phyloP scores from a whole-genome alignment of 2,329 filamentous ascomycete genomes.

The Neopestalotiopsis sp. region DNA sequence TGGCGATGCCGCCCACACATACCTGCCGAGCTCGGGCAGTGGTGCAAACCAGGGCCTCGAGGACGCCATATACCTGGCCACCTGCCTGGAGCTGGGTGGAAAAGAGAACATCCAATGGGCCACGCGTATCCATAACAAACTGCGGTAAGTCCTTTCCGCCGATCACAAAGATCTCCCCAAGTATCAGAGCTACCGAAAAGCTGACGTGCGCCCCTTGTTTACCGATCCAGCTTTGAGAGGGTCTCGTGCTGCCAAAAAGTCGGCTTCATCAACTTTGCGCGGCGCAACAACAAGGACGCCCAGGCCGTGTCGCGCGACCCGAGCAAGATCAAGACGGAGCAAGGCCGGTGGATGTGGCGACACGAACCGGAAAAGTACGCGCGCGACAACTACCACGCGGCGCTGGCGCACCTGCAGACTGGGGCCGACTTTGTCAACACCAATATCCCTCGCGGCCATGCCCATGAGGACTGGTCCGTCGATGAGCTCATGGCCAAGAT shows the following conservation, averaged over 20 bases:
- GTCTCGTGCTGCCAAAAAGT: slow-evolving; percentile 15
- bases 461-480: slow-evolving; percentile 6
- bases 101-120: neutral
- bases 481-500: slow-evolving; percentile 9
- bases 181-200: neutral
- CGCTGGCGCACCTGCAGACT: slow-evolving; percentile 1
- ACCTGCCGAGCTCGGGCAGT: slow-evolving; percentile 11
- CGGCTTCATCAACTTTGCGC: slow-evolving; percentile 12
- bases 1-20: slow-evolving; percentile 13
- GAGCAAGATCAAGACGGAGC: slow-evolving; percentile 10
- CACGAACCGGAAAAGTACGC: slow-evolving; percentile 13
- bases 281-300: neutral
- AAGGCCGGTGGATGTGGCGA: slow-evolving; percentile 11
- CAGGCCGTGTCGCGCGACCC: neutral
- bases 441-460: slow-evolving; percentile 2
- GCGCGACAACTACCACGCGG: neutral
- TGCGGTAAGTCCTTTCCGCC: slow-evolving; percentile 5
- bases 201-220: neutral
- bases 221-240: slow-evolving; percentile 7
- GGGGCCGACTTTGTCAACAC: slow-evolving; percentile 9
- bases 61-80: slow-evolving; percentile 6
- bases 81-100: neutral
- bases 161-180: neutral
- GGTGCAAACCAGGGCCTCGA: slow-evolving; percentile 14
- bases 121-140: slow-evolving; percentile 6